These are phyloP conservation scores for Ogataea populi-albae DNA, from an alignment of 805 yeast species.

Conservation along the genomic window DNA sequence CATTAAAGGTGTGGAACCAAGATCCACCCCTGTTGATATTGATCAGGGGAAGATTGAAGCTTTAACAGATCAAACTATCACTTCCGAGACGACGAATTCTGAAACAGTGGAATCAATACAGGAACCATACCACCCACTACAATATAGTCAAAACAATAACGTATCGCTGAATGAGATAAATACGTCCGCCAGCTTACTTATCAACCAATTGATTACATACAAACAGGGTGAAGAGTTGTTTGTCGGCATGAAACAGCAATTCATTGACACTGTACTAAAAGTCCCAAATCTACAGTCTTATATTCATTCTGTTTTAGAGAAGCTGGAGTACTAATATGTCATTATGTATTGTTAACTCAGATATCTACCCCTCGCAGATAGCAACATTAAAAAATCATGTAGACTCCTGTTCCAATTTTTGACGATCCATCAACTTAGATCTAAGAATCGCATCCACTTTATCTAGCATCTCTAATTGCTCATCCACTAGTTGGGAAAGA, in stretches of 20 bases:
- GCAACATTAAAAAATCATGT: too few species aligned
- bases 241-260: constrained; percentile 28
- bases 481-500: constrained; percentile 69
- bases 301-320: constrained; percentile 22
- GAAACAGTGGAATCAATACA: constrained; percentile 25
- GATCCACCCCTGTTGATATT: constrained; percentile 53
- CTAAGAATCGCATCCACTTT: constrained; percentile 59
- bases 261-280: constrained; percentile 32
- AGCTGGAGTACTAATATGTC: constrained; percentile 25
- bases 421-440: constrained; percentile 48
- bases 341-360: too few species aligned
- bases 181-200: constrained; percentile 35
- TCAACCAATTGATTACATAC: constrained; percentile 34
- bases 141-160: constrained; percentile 33
- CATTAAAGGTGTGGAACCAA: constrained; percentile 91
- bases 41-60: constrained; percentile 46
- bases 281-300: constrained; percentile 34
- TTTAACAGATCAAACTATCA: constrained; percentile 19
- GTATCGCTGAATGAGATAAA: constrained; percentile 39
- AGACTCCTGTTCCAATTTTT: constrained; percentile 26
- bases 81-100: constrained; percentile 7
- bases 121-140: constrained; percentile 29
- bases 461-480: constrained; percentile 63
- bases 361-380: too few species aligned
- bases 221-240: constrained; percentile 34